Evolutionary conservation across 176 grass and related monocot genomes (phyloP), one percentile per base, ranked within the genome.

Genomic region (Musa schizocarpa): DNA sequence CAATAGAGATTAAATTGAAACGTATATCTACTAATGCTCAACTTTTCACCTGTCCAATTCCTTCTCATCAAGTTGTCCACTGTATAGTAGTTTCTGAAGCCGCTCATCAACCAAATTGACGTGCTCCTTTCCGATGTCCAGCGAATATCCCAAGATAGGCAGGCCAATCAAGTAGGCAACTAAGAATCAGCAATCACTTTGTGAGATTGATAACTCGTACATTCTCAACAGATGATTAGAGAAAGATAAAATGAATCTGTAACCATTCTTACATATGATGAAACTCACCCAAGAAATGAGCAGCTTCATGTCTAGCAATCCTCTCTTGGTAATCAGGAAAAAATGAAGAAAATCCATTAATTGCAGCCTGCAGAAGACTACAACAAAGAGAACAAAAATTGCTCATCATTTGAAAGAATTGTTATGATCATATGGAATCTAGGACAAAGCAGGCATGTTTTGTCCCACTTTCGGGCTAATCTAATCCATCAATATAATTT

Each of bases 281-380:
- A 34, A 50, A 63, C 58, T 64, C 29, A 97, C 90, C 82, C 56
- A 98, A 53, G 80, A 98, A 93, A 71, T 98, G 94, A 72, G 94
- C 94, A 64, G 94, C 90, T 85, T 98, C 94, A 78, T 97, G 93
- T 52, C 84, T 88, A 74, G 90, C 82, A 82, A 97, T 97, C 67
- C 93, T 92, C 62, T 97, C 93, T 73, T 93, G 90, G 70, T 97
- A 97, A 74, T 97, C 90, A 75, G 90, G 93, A 50, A 97, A 97
- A 64, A 92, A 81, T 2, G 90, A 81, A 75, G 93, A 97, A 73
- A 97, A 92, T 1, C 82, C 83, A 69, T 81, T 90, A 50, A 97
- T 93, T 87, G 77, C 83, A 66, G 88, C 90, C 81, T 97, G 90
- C 24, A 97, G 87, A 83, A 93, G 93, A 61, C 93, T 97, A 54